Base-by-base conservation (phyloP, 495 filamentous ascomycete genomes). In the Xylaria telfairii region DNA sequence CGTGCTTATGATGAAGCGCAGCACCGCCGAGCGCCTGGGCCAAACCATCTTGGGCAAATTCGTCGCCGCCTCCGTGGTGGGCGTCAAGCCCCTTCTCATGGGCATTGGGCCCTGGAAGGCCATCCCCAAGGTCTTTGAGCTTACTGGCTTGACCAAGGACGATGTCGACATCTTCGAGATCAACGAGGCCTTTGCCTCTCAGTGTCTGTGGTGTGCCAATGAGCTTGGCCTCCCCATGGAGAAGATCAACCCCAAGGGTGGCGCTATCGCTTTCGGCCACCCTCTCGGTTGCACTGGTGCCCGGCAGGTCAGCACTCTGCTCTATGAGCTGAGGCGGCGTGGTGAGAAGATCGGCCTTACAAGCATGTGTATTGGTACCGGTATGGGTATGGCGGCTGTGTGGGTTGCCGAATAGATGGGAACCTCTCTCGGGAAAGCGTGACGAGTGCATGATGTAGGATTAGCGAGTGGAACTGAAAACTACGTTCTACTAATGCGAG, bases 121-220 rank as follows among this genome's bases (percentile, higher is more conserved):
- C 39, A 98, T 99, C 79, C 96, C 96, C 69, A 91, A 94, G 76
- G 93, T 93, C 8, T 90, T 97, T 71, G 86, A 90, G 80, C 95
- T 96, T 79, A 92, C 94, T 4, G 76, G 76, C 63, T 92, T 99
- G 71, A 87, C 85, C 72, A 94, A 92, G 83, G 92, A 95, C 57
- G 96, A 98, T 72, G 93, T 99, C 44, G 96, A 98, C 80, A 92
- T 98, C 78, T 99, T 87, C 78, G 96, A 99, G 89, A 98, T 99
- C 87, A 99, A 99, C 86, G 96, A 99, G 89, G 96, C 96, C 9
- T 99, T 99, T 79, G 96, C 96, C 19, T 91, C 87, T 65, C 96
- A 99, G 86, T 97, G 94, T 76, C 83, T 99, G 61, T 98, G 92
- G 91, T 99, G 96, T 83, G 86, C 90, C 57, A 91, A 94, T 76